Base-by-base conservation (phyloP, 257 asterid genomes). In the Linaria vulgaris region DNA sequence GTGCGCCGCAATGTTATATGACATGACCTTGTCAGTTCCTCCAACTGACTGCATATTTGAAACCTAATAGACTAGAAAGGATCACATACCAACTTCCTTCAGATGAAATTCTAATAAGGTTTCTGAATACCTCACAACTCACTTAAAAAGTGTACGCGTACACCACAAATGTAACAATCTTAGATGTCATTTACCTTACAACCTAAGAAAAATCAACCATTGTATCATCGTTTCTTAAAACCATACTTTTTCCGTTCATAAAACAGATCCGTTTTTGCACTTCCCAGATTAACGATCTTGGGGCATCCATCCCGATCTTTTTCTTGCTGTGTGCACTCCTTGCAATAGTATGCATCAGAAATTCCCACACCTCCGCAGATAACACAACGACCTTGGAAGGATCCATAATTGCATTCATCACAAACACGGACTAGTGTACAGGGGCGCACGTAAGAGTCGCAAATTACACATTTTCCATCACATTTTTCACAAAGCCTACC, bases 171-270 rank as follows among this genome's bases (percentile, higher is more conserved):
- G 23, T 23, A 15, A 47, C 53, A 47, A 20, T 23, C 19, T 20
- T 47, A 47, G 53, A 47, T 16, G 17, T 47, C 11, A 38, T 3
- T 31, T 30, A 56, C 17, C 19, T 56, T 31, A 56, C 20, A 21
- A 27, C 6, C 45, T n/a, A 19, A 1, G 16, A 12, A 6, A 7
- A 59, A 7, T 15, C 12, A 21, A 21, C 16, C 53, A 22, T 13
- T 16, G 1, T 45, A 61, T 83, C 85, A 88, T 73, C 95, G 67
- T 74, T 89, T 89, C 78, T 89, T 89, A 66, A 89, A 89, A 19
- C 96, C 96, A 69, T 86, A 89, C 61, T 89, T 89, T 63, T 89
- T 89, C n/a, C 94, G 90, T 68, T 89, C 95, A 6, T 89, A 89
- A 69, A 89, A 86, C 20, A 89, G 61, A 77, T 89, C 96, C 0